phyloP scores from a whole-genome alignment of 805 yeast genomes.

The Candida golubevii region DNA sequence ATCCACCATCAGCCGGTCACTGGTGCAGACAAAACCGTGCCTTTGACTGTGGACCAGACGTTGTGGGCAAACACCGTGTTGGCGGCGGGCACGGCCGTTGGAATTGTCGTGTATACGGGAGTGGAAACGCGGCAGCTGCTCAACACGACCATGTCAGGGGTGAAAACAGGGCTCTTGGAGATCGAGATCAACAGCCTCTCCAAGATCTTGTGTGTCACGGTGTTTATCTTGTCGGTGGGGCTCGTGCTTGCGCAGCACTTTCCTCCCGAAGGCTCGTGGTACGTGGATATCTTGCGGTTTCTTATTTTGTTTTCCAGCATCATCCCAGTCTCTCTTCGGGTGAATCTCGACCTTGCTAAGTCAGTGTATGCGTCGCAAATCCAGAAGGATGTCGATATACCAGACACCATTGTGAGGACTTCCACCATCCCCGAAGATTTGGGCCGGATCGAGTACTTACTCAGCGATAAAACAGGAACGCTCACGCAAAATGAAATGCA shows the following conservation, averaged over 20 bases:
- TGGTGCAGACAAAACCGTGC: constrained; percentile 45
- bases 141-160: constrained; percentile 85
- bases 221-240: constrained; percentile 68
- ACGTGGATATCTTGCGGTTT: constrained; percentile 84
- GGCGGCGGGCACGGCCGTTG: constrained; percentile 90
- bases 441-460: constrained; percentile 88
- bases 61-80: constrained; percentile 98
- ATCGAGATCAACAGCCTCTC: constrained; percentile 85
- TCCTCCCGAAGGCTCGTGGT: constrained; percentile 62
- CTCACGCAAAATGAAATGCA: constrained; percentile 98
- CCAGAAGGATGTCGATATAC: constrained; percentile 77
- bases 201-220: constrained; percentile 83
- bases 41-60: constrained; percentile 83
- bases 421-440: constrained; percentile 97
- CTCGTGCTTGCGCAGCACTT: constrained; percentile 82
- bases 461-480: constrained; percentile 96
- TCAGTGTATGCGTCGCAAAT: constrained; percentile 94
- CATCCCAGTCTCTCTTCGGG: constrained; percentile 93
- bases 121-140: constrained; percentile 89
- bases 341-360: constrained; percentile 90
- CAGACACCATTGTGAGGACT: constrained; percentile 89
- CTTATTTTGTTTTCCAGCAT: constrained; percentile 89
- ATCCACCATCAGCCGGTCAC: constrained; percentile 39
- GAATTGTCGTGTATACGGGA: constrained; percentile 88
- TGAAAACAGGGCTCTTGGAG: constrained; percentile 86